Evolutionary conservation across 352 stramenopile genomes (phyloP).

Genomic region (Phytophthora pisi): DNA sequence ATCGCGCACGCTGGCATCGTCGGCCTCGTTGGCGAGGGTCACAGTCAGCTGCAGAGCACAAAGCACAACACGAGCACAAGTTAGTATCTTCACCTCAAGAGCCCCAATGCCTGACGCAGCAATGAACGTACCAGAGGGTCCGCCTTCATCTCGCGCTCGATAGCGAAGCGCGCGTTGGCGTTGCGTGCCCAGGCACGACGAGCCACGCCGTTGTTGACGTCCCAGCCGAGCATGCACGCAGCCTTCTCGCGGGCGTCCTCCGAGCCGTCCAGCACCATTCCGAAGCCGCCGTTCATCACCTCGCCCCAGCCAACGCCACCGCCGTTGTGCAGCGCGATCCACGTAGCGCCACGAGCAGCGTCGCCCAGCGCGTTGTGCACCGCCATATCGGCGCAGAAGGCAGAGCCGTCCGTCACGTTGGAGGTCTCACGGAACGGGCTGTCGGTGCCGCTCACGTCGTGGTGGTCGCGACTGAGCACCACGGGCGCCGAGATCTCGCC

Average conservation of each 20-base stretch:
- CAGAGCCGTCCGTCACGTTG: conserved; percentile 87
- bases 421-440: conserved; percentile 90
- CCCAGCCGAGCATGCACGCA: conserved; percentile 83
- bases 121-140: conserved; percentile 63
- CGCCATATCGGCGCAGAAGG: conserved; percentile 90
- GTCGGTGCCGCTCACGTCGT: conserved; percentile 90
- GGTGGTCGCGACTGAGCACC: conserved; percentile 88
- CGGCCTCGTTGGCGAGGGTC: conserved; percentile 54
- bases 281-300: conserved; percentile 90
- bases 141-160: conserved; percentile 82
- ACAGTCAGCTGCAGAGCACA: conserved; percentile 51
- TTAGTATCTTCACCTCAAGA: conserved; percentile 11
- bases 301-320: conserved; percentile 90
- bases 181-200: conserved; percentile 85
- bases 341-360: conserved; percentile 82
- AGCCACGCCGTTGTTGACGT: conserved; percentile 90
- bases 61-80: conserved; percentile 7
- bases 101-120: neutral
- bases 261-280: conserved; percentile 86
- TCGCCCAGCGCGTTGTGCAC: conserved; percentile 91
- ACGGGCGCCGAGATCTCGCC: conserved; percentile 76
- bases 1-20: conserved; percentile 51
- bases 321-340: conserved; percentile 90
- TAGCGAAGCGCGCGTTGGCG: conserved; percentile 83
- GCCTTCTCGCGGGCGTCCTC: conserved; percentile 67